phyloP scores from a whole-genome alignment of 257 asterid species.

The Solanum chilense region DNA sequence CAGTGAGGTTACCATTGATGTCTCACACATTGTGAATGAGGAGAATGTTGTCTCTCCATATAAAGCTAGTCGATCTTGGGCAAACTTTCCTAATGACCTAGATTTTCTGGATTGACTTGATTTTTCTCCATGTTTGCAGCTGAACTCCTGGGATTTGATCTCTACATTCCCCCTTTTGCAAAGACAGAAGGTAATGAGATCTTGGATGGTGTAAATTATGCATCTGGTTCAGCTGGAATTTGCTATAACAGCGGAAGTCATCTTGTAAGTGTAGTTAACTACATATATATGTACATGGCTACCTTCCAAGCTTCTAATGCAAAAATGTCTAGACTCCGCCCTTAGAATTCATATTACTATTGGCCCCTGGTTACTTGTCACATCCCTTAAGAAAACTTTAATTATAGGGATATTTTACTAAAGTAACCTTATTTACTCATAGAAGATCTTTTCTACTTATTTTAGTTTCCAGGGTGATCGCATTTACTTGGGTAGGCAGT shows the following conservation, averaged over 20 bases:
- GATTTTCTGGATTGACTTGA: neutral
- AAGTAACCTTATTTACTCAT: neutral
- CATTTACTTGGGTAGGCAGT: neutral
- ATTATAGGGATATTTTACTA: no score
- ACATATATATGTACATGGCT: no score
- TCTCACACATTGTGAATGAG: neutral
- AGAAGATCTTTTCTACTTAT: neutral
- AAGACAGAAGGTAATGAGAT: constrained; percentile 7
- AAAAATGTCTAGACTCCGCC: neutral
- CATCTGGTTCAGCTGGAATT: constrained; percentile 60
- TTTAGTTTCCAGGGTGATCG: constrained; percentile 14
- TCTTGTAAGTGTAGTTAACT: no score
- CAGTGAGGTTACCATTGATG: neutral
- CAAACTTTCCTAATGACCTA: neutral
- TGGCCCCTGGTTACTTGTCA: no score
- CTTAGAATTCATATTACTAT: no score
- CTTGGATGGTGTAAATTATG: constrained; percentile 49
- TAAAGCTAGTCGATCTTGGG: neutral
- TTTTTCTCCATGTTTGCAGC: neutral
- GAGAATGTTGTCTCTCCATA: neutral
- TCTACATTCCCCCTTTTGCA: constrained; percentile 29
- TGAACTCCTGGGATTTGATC: constrained; percentile 22
- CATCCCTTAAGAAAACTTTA: no score
- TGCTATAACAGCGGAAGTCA: constrained; percentile 20
- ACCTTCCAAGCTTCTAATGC: neutral